Evolutionary conservation across 768 basidiomycete species (phyloP).

Genomic region (Lentinula guzmanii): DNA sequence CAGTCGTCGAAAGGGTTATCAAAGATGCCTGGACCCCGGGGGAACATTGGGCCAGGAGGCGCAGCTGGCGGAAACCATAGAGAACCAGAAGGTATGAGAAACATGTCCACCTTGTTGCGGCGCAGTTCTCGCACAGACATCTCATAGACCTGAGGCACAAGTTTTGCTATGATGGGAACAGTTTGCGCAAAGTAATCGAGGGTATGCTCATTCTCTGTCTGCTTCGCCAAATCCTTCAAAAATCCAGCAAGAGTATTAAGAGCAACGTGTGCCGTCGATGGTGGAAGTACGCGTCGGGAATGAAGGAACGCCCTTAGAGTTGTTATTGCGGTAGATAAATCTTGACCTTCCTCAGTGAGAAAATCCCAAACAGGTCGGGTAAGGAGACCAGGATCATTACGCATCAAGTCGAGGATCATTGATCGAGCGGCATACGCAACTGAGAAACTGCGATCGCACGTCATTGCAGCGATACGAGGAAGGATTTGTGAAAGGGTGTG

Average conservation of each 20-base stretch:
- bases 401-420: constrained; percentile 58
- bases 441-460: constrained; percentile 44
- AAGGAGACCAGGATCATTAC: constrained; percentile 68
- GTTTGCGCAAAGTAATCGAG: constrained; percentile 48
- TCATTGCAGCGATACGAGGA: constrained; percentile 44
- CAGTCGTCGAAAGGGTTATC: constrained; percentile 32
- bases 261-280: constrained; percentile 55
- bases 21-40: constrained; percentile 30
- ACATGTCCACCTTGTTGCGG: constrained; percentile 63
- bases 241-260: constrained; percentile 71
- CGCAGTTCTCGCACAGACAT: constrained; percentile 69
- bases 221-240: constrained; percentile 46
- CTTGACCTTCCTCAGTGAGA: constrained; percentile 44
- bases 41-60: constrained; percentile 60
- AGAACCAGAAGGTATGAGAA: constrained; percentile 64
- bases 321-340: constrained; percentile 40
- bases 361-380: constrained; percentile 57
- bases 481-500: constrained; percentile 51
- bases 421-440: constrained; percentile 54
- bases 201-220: constrained; percentile 33
- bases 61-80: constrained; percentile 60
- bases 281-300: constrained; percentile 50
- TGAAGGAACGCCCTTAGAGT: constrained; percentile 53
- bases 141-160: constrained; percentile 62
- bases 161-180: constrained; percentile 51